Conservation (phyloP, 176 grass and related monocot genomes). For the Musa schizocarpa region DNA sequence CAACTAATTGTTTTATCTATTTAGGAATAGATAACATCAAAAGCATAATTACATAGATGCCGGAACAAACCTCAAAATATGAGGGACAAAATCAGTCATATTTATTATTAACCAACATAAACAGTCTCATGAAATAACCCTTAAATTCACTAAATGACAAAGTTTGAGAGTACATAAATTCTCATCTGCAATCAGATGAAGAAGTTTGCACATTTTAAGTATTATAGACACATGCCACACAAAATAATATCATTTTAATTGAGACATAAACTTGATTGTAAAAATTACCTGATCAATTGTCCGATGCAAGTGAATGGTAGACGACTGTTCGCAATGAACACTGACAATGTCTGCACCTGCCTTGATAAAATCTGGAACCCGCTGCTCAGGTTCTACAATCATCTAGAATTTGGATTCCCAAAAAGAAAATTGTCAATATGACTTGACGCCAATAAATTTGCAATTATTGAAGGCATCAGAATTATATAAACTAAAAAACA, state of each 20-base stretch:
- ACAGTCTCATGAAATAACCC: too few relatives aligned
- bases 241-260: not conserved
- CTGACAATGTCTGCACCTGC: slow-evolving; percentile 98
- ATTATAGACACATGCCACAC: not conserved
- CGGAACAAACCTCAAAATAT: too few relatives aligned
- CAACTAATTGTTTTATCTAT: too few relatives aligned
- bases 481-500: not conserved
- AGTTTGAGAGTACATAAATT: not conserved
- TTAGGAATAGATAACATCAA: too few relatives aligned
- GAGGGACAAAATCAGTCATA: too few relatives aligned
- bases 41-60: too few relatives aligned
- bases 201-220: too few relatives aligned
- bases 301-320: slow-evolving; percentile 92
- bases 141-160: not conserved
- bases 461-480: not conserved
- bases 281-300: slow-evolving; percentile 56
- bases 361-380: slow-evolving; percentile 97
- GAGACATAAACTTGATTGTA: not conserved
- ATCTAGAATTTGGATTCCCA: slow-evolving; percentile 45
- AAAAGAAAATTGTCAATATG: not conserved
- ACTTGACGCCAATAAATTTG: not conserved
- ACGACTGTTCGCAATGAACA: slow-evolving; percentile 88
- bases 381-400: slow-evolving; percentile 97
- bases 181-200: not conserved
- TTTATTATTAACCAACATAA: too few relatives aligned